phyloP scores from a whole-genome alignment of 352 stramenopile genomes.

The Pythium sukuiense region DNA sequence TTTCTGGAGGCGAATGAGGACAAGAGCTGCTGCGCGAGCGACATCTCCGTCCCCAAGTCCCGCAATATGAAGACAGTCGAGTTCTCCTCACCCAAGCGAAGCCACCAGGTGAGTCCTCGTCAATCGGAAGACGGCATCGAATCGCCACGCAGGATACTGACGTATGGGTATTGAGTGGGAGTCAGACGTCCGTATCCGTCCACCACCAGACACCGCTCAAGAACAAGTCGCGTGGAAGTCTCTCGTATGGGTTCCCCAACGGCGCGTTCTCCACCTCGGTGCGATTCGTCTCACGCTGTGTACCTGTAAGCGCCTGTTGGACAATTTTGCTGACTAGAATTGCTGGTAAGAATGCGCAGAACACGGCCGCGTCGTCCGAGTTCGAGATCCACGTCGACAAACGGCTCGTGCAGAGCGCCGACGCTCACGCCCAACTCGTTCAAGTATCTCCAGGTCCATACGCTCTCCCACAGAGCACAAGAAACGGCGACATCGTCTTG shows the following conservation, averaged over 20 bases:
- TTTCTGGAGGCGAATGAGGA: constrained; percentile 22
- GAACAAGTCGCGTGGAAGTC: not conserved
- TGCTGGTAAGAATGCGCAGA: constrained; percentile 23
- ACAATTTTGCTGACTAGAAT: not conserved
- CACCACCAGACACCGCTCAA: constrained; percentile 3
- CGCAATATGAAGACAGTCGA: constrained; percentile 70
- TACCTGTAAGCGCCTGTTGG: not conserved
- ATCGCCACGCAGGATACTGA: not conserved
- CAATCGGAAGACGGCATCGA: not conserved
- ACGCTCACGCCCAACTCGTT: constrained; percentile 67
- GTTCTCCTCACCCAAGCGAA: constrained; percentile 47
- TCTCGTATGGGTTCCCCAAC: constrained; percentile 5
- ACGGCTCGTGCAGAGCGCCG: constrained; percentile 23
- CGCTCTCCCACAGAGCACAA: constrained; percentile 55
- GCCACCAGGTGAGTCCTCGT: constrained; percentile 5
- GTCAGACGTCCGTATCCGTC: constrained; percentile 4
- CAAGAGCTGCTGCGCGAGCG: constrained; percentile 40
- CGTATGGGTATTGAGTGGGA: not conserved
- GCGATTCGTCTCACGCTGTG: not conserved
- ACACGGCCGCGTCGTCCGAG: constrained; percentile 60
- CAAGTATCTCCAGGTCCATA: constrained; percentile 67
- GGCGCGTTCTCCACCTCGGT: constrained; percentile 20
- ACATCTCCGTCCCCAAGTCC: constrained; percentile 76
- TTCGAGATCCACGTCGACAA: constrained; percentile 73
- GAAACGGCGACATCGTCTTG: constrained; percentile 62